Evolutionary conservation across 352 stramenopile genomes (phyloP), one percentile per base, ranked within the genome.

Genomic region (Phytophthora nicotianae): DNA sequence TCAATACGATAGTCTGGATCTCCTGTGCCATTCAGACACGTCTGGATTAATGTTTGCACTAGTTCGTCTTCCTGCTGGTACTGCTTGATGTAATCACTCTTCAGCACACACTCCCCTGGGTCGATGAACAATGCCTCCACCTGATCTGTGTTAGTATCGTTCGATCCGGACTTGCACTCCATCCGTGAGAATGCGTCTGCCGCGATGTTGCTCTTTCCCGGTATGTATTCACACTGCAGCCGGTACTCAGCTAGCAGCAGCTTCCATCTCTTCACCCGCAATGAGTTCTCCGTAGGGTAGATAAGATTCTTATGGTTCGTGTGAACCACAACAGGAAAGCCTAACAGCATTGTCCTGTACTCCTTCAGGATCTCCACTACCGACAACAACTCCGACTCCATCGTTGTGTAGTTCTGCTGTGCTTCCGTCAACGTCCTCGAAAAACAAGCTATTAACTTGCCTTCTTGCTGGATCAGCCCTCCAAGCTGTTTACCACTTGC

Each of bases 241-340:
- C 21, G 43, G 27, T 50, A 50, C 13, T 50, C 43, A 2, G 43
- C 5, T 8, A 50, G 3, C 5, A 35, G 16, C 1, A 46, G 16
- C 21, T 46, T 46, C 19, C 38, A 46, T 6, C 38, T 5, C 16
- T 46, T 46, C 7, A 46, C 43, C 3, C 21, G 6, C 6, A 50
- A 4, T 4, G 21, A 37, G 3, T 32, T 50, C 13, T 50, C 43
- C 1, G 43, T 50, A 5, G 43, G 21, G 43, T 35, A 50, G 16
- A 50, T 50, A 7, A 50, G 35, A 20, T 50, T 50, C 43, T 50
- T 50, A 35, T 50, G 24, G 16, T 49, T 19, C 17, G 42, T 49
- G 4, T 32, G 42, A 3, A 49, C 23, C 14, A 49, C 23, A 27
- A 32, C 10, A 6, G 42, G 21, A 17, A 32, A 49, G 14, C 42